Evolutionary conservation across 805 yeast species (phyloP), one percentile per base, ranked within the genome.

Genomic region (Cyberlindnera meyerae): DNA sequence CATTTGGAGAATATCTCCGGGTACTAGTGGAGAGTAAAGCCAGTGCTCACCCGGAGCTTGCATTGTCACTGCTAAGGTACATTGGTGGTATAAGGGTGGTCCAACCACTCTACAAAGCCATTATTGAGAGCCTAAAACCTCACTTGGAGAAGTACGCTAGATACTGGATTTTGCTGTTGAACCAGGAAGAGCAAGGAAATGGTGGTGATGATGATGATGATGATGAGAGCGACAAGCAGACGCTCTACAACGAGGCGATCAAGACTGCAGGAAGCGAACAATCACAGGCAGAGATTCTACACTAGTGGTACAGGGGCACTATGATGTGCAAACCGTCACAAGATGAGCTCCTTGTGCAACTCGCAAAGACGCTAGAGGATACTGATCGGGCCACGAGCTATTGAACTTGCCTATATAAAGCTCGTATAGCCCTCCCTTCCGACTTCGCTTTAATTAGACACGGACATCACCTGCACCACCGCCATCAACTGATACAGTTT

Each of bases 21-120:
- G 25, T 34, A 4, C 14, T 47, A 30, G 21, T 47, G 18, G 12
- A 40, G 20, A 32, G 24, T 13, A 26, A 30, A 20, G 22, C 22
- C 9, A 9, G 22, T 9, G 22, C 7, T 28, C 13, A 31, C 2
- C 26, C 27, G 9, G 32, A 39, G 27, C 16, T 39, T 24, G 13
- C 18, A 4, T 24, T 36, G 6, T 8, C 39, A 8, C 18, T 39
- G 11, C 13, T 39, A 15, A 31, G 37, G 15, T 33, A 39, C 20
- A n/a, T 27, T 6, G 4, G 16, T n/a, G 34, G 43, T 27, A 32
- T 34, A 31, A 12, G 11, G n/a, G 21, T 6, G 4, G 8, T 29
- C 13, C 27, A 27, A 2, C 15, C 14, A 4, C 24, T 6, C 22
- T 3, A 24, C 13, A 5, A 3, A 6, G 21, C 4, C 14, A 20